Percentiles rank a stretch among this genome's conserved stretches.
Conservation (phyloP, 2,329 filamentous ascomycete species). For the Alternaria ventricosa region DNA sequence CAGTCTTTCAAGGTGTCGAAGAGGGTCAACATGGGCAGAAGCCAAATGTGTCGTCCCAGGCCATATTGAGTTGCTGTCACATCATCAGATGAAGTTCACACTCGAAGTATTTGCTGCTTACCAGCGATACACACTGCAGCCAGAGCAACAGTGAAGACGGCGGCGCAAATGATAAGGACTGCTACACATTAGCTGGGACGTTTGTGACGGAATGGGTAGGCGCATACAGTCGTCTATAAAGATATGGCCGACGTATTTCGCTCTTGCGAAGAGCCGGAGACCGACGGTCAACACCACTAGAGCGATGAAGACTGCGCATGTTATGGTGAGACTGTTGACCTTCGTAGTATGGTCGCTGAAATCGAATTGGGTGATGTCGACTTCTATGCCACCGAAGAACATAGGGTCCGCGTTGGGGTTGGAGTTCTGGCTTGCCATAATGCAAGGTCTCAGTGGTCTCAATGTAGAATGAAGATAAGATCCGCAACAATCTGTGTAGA, state of each 20-base stretch:
- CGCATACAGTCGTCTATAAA: constrained; percentile 35
- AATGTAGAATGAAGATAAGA: not conserved
- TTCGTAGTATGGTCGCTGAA: constrained; percentile 28
- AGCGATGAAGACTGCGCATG: constrained; percentile 27
- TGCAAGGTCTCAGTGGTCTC: not conserved
- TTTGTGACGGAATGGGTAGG: not conserved
- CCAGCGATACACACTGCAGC: constrained; percentile 32
- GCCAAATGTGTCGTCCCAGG: constrained; percentile 34
- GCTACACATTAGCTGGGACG: not conserved
- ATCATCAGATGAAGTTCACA: not conserved
- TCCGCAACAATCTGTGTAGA: not conserved
- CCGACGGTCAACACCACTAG: constrained; percentile 28
- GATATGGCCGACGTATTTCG: constrained; percentile 25
- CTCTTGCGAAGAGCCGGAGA: constrained; percentile 31
- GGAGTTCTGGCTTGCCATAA: constrained; percentile 3
- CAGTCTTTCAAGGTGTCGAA: constrained; percentile 22
- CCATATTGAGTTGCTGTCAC: constrained; percentile 25
- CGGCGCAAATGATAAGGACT: constrained; percentile 35
- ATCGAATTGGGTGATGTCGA: constrained; percentile 33
- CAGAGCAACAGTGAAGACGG: constrained; percentile 32
- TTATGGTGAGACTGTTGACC: constrained; percentile 13
- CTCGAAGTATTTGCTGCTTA: constrained; percentile 6
- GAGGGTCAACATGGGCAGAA: constrained; percentile 15
- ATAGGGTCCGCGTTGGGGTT: not conserved
- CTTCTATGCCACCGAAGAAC: constrained; percentile 14